Evolutionary conservation across 441 rosid species (phyloP).

Genomic region (Lepidium campestre): DNA sequence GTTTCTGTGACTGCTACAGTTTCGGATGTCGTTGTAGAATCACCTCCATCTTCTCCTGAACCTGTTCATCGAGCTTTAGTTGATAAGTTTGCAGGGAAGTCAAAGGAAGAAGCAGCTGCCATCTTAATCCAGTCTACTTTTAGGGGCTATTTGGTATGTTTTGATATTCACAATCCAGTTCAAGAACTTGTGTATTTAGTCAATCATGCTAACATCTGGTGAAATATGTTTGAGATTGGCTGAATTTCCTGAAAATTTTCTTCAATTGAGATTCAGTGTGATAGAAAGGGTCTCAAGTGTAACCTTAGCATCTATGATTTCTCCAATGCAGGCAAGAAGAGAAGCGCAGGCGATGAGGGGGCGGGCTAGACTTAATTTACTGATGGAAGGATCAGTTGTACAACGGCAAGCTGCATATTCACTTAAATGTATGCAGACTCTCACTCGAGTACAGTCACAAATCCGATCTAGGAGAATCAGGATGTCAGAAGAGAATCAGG

Average conservation of each 20-base stretch:
- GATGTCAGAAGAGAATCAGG: conserved; percentile 88
- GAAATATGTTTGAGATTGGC: not conserved
- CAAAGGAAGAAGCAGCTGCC: conserved; percentile 65
- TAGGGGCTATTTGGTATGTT: conserved; percentile 60
- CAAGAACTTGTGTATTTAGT: not conserved
- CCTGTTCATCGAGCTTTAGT: conserved; percentile 27
- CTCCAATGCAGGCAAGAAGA: conserved; percentile 58
- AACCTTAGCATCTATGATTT: not conserved
- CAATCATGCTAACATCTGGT: not conserved
- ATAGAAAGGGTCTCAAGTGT: not conserved
- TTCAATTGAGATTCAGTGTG: not conserved
- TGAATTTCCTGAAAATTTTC: not conserved
- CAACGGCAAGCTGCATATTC: conserved; percentile 76
- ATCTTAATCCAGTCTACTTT: conserved; percentile 74
- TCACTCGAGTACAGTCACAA: conserved; percentile 75
- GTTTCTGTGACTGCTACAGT: conserved; percentile 23
- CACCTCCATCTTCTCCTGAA: conserved; percentile 37
- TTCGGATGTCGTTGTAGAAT: conserved; percentile 17
- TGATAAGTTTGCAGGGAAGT: conserved; percentile 48
- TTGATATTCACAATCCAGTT: not conserved
- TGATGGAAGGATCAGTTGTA: conserved; percentile 77
- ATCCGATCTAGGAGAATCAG: conserved; percentile 64
- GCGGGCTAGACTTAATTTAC: conserved; percentile 55
- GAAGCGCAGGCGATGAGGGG: conserved; percentile 66
- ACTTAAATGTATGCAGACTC: conserved; percentile 78